Percentiles rank a stretch among this genome's conserved stretches.
Evolutionary conservation across 257 asterid species (phyloP).

Genomic region (Jacaranda copaia): DNA sequence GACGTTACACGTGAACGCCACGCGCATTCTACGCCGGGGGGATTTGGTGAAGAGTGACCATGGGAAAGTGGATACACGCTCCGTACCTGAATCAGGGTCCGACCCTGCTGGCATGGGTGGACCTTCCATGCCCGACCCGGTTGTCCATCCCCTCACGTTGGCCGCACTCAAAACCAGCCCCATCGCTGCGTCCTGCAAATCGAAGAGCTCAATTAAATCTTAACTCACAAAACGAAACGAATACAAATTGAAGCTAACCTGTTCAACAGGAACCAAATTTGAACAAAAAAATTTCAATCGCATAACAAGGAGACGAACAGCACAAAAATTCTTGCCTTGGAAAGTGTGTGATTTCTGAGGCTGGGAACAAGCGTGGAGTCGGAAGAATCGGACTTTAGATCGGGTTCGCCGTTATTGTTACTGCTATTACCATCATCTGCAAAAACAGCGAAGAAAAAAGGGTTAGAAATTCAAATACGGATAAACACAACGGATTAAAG

Average conservation of each 20-base stretch:
- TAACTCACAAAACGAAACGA: background rate
- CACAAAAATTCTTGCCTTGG: conserved; percentile 50
- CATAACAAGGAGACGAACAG: background rate
- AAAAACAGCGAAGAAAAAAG: background rate
- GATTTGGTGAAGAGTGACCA: conserved; percentile 98
- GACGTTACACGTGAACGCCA: conserved; percentile 92
- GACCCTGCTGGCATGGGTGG: conserved; percentile 73
- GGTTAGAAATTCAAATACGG: conserved; percentile 16
- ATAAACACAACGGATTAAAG: background rate
- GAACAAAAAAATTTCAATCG: background rate
- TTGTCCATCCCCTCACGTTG: conserved; percentile 91
- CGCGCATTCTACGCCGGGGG: conserved; percentile 94
- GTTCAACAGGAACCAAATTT: background rate
- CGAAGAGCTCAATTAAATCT: background rate
- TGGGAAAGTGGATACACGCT: conserved; percentile 79
- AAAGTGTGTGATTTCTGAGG: conserved; percentile 53
- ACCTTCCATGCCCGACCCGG: conserved; percentile 96
- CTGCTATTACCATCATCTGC: conserved; percentile 51
- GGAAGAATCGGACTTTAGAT: conserved; percentile 55
- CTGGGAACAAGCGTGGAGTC: conserved; percentile 58
- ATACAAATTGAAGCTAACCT: background rate
- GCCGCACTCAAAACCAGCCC: conserved; percentile 87
- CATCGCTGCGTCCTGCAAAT: conserved; percentile 85
- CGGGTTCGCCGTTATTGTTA: conserved; percentile 49
- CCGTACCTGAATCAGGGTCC: conserved; percentile 51